These are phyloP conservation scores for Saussurea involucrata DNA, from an alignment of 129 eudicot species.

Conservation along the genomic window DNA sequence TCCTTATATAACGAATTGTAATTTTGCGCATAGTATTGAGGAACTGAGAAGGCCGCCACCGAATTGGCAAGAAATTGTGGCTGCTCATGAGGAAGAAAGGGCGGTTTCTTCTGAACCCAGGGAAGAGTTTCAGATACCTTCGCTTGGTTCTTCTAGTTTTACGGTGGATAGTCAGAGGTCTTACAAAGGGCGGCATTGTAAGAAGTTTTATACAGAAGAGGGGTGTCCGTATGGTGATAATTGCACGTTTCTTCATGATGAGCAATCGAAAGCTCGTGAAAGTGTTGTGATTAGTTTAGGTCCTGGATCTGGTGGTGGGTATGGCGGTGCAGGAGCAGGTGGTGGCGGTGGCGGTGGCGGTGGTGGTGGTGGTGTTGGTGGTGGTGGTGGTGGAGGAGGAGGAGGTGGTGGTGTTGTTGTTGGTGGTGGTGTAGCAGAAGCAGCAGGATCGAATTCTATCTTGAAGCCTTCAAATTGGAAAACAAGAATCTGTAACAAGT, in stretches of 20 bases:
- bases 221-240: slow-evolving; percentile 97
- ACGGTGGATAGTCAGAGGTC: slow-evolving; percentile 76
- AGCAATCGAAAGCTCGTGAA: slow-evolving; percentile 87
- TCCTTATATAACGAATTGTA: slow-evolving; percentile 82
- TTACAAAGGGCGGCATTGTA: slow-evolving; percentile 86
- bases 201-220: slow-evolving; percentile 94
- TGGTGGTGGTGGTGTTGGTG: neutral
- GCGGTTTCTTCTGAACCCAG: slow-evolving; percentile 62
- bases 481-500: slow-evolving; percentile 93
- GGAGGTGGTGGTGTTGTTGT: neutral
- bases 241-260: slow-evolving; percentile 95
- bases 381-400: neutral
- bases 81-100: slow-evolving; percentile 81
- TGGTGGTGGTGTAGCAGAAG: slow-evolving; percentile 25
- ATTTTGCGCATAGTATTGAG: slow-evolving; percentile 84
- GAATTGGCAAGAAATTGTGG: slow-evolving; percentile 95
- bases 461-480: slow-evolving; percentile 97
- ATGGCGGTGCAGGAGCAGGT: slow-evolving; percentile 30
- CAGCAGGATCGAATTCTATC: slow-evolving; percentile 33
- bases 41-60: slow-evolving; percentile 90
- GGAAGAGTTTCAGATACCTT: slow-evolving; percentile 87
- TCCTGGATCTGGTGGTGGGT: slow-evolving; percentile 76
- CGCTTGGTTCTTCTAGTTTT: slow-evolving; percentile 52
- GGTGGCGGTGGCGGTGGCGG: neutral
- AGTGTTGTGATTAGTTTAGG: slow-evolving; percentile 93